Percentiles rank a stretch among this genome's conserved stretches.
Conservation (phyloP, 805 yeast genomes). For the Pichia paraexigua region DNA sequence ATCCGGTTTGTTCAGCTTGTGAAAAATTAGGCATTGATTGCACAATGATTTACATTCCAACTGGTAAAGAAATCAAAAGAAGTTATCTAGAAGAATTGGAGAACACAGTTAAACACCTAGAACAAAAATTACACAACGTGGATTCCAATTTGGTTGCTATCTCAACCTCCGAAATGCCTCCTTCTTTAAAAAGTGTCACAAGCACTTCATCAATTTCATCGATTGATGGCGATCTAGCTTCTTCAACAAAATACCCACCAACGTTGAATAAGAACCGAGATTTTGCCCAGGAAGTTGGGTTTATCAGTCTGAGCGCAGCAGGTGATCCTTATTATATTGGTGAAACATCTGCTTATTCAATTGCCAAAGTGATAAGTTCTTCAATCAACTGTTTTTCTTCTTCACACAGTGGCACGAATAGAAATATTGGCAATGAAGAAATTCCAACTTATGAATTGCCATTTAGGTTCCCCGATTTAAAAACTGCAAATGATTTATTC, state of each 20-base stretch:
- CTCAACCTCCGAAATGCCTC: neutral
- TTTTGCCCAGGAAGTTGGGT: constrained; percentile 25
- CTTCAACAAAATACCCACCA: neutral
- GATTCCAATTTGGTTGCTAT: neutral
- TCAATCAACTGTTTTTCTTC: constrained; percentile 16
- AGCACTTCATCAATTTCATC: neutral
- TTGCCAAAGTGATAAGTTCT: constrained; percentile 24
- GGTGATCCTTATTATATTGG: constrained; percentile 26
- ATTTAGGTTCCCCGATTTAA: constrained; percentile 17
- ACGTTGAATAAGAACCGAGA: constrained; percentile 8
- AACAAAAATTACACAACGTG: neutral
- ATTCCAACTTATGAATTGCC: constrained; percentile 6
- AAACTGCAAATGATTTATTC: constrained; percentile 14
- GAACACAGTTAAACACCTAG: constrained; percentile 17
- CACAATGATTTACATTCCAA: constrained; percentile 39
- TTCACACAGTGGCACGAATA: neutral
- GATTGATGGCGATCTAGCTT: neutral
- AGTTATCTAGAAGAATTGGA: constrained; percentile 39
- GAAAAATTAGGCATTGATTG: constrained; percentile 34
- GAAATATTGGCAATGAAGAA: neutral
- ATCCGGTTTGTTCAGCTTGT: constrained; percentile 42
- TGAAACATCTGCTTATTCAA: constrained; percentile 27
- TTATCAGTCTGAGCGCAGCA: constrained; percentile 25
- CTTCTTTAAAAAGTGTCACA: neutral
- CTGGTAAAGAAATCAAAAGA: constrained; percentile 40